Conservation (phyloP, 129 eudicot genomes). For the Gnaphalium uliginosum region DNA sequence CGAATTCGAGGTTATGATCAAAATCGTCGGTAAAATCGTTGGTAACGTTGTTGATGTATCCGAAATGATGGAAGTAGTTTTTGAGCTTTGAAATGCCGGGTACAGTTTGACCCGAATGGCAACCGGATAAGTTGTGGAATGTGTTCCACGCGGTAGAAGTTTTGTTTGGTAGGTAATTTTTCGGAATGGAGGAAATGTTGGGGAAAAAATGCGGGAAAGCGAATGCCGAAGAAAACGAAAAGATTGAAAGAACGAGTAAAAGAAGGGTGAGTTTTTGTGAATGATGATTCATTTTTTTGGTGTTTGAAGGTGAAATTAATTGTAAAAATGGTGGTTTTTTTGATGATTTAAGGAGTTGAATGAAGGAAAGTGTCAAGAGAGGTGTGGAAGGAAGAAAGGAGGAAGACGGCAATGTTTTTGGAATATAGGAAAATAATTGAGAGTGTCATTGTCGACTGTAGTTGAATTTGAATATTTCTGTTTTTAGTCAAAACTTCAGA, state of each 20-base stretch:
- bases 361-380: conserved; percentile 1
- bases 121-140: conserved; percentile 50
- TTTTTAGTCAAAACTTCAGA: not conserved
- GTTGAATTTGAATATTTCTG: not conserved
- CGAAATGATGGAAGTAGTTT: conserved; percentile 59
- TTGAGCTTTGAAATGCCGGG: conserved; percentile 56
- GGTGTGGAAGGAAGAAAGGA: not conserved
- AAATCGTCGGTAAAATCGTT: conserved; percentile 43
- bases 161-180: conserved; percentile 37
- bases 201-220: conserved; percentile 74
- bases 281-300: conserved; percentile 14
- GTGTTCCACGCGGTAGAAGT: conserved; percentile 46
- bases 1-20: conserved; percentile 39
- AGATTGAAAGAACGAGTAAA: not conserved
- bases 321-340: not conserved
- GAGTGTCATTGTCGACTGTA: conserved; percentile 8
- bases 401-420: conserved; percentile 19
- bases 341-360: not conserved
- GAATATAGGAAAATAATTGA: not conserved
- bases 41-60: conserved; percentile 41
- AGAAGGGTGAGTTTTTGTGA: not conserved
- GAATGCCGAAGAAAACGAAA: conserved; percentile 8
- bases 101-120: conserved; percentile 43
- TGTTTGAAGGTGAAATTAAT: not conserved
- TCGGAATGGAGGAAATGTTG: conserved; percentile 64